Evolutionary conservation across 1,284 basidiomycete genomes (phyloP).

Genomic region (Puccinia coronata): DNA sequence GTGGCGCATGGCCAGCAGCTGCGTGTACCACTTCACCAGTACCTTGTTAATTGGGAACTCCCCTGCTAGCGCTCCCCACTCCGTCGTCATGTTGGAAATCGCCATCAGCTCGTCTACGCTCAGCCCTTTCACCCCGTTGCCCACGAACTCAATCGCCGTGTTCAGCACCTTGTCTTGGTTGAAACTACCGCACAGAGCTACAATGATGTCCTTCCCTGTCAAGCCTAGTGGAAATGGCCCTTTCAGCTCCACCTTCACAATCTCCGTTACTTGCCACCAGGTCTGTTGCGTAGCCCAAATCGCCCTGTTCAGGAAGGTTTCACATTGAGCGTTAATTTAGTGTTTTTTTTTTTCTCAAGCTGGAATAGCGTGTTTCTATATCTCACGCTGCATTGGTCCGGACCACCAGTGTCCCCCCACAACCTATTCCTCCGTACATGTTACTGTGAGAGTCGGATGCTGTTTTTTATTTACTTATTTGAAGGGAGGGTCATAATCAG

Average conservation of each 20-base stretch:
- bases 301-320: constrained; percentile 65
- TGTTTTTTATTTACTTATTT: no score
- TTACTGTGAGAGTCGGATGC: no score
- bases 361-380: constrained; percentile 32
- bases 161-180: no score
- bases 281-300: constrained; percentile 98
- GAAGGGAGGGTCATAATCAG: no score
- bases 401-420: no score
- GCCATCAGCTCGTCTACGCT: constrained; percentile 89
- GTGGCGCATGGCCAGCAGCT: constrained; percentile 74
- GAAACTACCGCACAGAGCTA: constrained; percentile 93
- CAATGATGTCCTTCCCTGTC: constrained; percentile 97
- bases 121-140: constrained; percentile 80
- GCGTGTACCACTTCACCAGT: constrained; percentile 83
- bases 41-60: constrained; percentile 90
- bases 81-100: constrained; percentile 99
- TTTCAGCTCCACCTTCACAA: constrained; percentile 87
- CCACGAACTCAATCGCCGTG: constrained; percentile 97
- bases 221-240: constrained; percentile 82
- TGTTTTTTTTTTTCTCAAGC: constrained; percentile 66
- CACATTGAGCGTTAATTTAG: not conserved
- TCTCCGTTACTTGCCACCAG: constrained; percentile 99
- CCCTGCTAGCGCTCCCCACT: constrained; percentile 96
- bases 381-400: constrained; percentile 27
- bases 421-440: no score